Percentiles rank a stretch among this genome's conserved stretches.
Conservation (phyloP, 2,329 filamentous ascomycete genomes). For the Fusarium anguioides region DNA sequence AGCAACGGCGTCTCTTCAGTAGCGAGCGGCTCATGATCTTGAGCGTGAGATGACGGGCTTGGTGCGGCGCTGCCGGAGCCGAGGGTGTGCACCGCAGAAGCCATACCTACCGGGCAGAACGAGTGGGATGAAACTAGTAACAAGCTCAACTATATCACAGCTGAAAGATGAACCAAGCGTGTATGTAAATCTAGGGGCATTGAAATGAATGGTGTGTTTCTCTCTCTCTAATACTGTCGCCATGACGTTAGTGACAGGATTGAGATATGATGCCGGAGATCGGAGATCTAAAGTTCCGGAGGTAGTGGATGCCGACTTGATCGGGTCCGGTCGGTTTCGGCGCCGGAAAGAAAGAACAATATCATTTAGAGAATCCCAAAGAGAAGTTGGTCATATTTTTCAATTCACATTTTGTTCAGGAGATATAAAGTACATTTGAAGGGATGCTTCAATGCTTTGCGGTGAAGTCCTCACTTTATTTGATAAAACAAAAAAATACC, state of each 20-base stretch:
- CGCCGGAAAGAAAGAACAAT: conserved; percentile 4
- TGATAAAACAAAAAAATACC: too few relatives aligned
- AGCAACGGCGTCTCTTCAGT: conserved; percentile 43
- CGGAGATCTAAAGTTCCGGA: conserved; percentile 16
- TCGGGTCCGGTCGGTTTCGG: neutral
- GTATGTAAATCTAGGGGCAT: neutral
- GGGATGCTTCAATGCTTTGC: too few relatives aligned
- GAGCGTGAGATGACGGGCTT: conserved; percentile 9
- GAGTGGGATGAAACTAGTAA: neutral
- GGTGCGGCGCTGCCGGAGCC: conserved; percentile 16
- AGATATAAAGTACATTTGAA: too few relatives aligned
- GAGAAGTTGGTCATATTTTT: too few relatives aligned
- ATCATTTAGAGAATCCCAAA: neutral
- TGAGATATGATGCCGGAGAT: conserved; percentile 8
- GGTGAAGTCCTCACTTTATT: too few relatives aligned
- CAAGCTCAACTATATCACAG: conserved; percentile 2
- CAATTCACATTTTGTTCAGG: neutral
- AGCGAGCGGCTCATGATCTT: neutral
- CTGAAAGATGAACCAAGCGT: neutral
- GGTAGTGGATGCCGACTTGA: neutral
- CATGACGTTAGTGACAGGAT: conserved; percentile 24
- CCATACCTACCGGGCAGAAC: conserved; percentile 7
- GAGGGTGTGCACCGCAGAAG: conserved; percentile 2
- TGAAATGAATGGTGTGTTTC: neutral
- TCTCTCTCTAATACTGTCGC: conserved; percentile 4